Percentiles rank a stretch among this genome's conserved stretches.
Evolutionary conservation across 2,329 filamentous ascomycete species (phyloP).

Genomic region (Thelonectria rubi): DNA sequence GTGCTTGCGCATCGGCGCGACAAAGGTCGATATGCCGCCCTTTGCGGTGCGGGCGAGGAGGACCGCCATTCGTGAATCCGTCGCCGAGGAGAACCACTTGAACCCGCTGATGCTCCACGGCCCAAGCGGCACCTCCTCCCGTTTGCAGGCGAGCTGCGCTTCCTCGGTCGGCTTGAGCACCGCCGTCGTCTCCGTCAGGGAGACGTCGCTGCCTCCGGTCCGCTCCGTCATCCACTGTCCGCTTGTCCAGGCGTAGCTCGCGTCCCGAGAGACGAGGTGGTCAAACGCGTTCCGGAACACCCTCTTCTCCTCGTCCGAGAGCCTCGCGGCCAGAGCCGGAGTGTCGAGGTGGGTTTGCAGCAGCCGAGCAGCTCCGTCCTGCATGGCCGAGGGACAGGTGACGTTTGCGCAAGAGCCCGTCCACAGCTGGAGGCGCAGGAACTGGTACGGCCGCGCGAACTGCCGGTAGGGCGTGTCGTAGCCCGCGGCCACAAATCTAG

Average conservation of each 20-base stretch:
- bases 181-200: constrained; percentile 72
- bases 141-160: constrained; percentile 26
- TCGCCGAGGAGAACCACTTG: constrained; percentile 63
- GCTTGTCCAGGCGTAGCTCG: constrained; percentile 68
- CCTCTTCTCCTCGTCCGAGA: constrained; percentile 44
- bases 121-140: constrained; percentile 54
- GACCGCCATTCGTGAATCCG: constrained; percentile 60
- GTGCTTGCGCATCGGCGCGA: constrained; percentile 67
- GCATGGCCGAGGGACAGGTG: constrained; percentile 73
- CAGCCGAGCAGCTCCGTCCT: constrained; percentile 67
- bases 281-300: constrained; percentile 63
- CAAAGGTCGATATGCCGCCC: constrained; percentile 56
- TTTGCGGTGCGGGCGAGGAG: constrained; percentile 66
- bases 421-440: constrained; percentile 67
- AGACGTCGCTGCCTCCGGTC: constrained; percentile 74
- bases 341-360: constrained; percentile 55
- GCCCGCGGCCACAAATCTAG: constrained; percentile 64
- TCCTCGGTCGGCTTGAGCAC: constrained; percentile 31
- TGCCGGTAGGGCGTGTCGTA: constrained; percentile 63
- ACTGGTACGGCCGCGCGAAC: constrained; percentile 67
- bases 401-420: constrained; percentile 66
- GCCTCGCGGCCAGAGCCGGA: constrained; percentile 38
- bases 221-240: constrained; percentile 84
- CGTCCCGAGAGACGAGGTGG: constrained; percentile 63
- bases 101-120: constrained; percentile 72